Percentiles rank a stretch among this genome's conserved stretches.
phyloP scores from a whole-genome alignment of 2,329 filamentous ascomycete genomes.

The Aspergillus pseudoviridinutans region DNA sequence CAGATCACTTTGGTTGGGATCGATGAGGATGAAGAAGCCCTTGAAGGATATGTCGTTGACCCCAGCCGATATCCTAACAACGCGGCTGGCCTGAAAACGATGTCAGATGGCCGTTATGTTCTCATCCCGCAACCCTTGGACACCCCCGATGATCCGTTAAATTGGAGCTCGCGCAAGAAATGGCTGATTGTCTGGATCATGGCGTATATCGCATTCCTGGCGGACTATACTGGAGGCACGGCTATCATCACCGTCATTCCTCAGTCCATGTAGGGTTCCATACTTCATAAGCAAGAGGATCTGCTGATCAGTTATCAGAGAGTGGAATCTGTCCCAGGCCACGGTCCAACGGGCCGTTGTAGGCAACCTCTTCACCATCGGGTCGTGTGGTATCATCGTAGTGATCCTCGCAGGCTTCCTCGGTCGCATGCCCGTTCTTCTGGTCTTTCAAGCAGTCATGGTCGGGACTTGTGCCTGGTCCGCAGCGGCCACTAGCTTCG shows the following conservation, averaged over 20 bases:
- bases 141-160: constrained; percentile 51
- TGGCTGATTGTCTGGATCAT: constrained; percentile 48
- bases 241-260: constrained; percentile 44
- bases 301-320: constrained; percentile 17
- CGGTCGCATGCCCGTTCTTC: constrained; percentile 41
- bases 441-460: constrained; percentile 24
- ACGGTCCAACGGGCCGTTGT: constrained; percentile 51
- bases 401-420: constrained; percentile 43
- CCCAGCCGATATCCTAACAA: constrained; percentile 16
- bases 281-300: neutral
- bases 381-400: constrained; percentile 37
- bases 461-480: constrained; percentile 37
- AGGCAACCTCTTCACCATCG: constrained; percentile 52
- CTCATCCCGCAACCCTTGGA: constrained; percentile 54
- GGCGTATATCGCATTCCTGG: constrained; percentile 44
- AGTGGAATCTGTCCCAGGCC: constrained; percentile 49
- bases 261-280: constrained; percentile 37
- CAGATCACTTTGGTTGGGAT: constrained; percentile 2
- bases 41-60: constrained; percentile 16
- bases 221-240: constrained; percentile 48
- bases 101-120: constrained; percentile 39
- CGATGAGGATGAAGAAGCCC: constrained; percentile 14
- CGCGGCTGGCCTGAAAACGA: constrained; percentile 30
- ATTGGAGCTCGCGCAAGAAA: constrained; percentile 51
- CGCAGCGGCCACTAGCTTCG: constrained; percentile 42